phyloP scores from a whole-genome alignment of 768 basidiomycete genomes.

The Nidularia sp. region DNA sequence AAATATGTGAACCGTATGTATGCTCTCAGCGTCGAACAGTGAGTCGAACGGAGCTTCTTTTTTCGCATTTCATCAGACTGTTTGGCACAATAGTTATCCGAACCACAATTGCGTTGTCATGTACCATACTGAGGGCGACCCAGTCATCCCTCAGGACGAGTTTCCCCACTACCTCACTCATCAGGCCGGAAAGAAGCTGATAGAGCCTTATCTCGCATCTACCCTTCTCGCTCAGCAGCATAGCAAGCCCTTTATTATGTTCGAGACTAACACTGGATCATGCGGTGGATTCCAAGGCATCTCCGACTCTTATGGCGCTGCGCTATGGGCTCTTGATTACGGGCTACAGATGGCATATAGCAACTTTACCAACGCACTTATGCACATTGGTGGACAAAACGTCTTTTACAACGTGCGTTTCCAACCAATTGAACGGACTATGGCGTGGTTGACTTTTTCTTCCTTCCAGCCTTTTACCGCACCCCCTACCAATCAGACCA shows the following conservation, averaged over 20 bases:
- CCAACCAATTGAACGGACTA: background rate
- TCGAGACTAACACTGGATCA: constrained; percentile 67
- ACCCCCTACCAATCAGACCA: constrained; percentile 53
- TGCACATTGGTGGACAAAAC: constrained; percentile 65
- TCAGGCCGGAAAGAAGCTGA: constrained; percentile 42
- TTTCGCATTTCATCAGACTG: background rate
- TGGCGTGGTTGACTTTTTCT: background rate
- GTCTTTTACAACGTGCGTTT: constrained; percentile 61
- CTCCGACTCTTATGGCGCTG: constrained; percentile 57
- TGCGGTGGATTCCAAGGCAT: constrained; percentile 71
- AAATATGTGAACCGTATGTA: constrained; percentile 34
- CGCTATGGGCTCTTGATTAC: constrained; percentile 67
- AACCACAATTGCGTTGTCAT: constrained; percentile 57
- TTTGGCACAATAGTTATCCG: constrained; percentile 22
- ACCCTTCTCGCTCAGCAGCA: constrained; percentile 37
- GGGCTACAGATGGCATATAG: constrained; percentile 56
- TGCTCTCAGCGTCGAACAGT: constrained; percentile 56
- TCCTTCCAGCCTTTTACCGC: constrained; percentile 17
- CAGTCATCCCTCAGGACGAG: constrained; percentile 36
- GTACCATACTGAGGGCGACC: constrained; percentile 33
- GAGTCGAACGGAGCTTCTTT: constrained; percentile 8
- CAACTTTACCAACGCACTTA: constrained; percentile 51
- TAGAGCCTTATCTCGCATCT: constrained; percentile 47
- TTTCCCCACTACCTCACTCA: constrained; percentile 63
- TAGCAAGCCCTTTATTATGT: constrained; percentile 56